Base-by-base conservation (phyloP, 208 protist species). In the Histomonas meleagridis region DNA sequence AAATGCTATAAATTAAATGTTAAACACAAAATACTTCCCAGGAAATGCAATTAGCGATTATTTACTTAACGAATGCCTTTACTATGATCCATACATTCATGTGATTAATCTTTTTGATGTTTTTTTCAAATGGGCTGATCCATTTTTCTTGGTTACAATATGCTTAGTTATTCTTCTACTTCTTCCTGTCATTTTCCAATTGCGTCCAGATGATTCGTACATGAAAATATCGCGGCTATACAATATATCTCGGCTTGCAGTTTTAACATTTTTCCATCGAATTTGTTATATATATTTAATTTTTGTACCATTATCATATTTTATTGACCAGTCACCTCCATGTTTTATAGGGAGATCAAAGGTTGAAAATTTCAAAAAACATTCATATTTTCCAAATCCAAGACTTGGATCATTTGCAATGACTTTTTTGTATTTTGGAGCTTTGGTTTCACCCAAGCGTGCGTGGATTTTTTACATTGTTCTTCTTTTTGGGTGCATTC, bases 231-330 rank as follows among this genome's bases (percentile, higher is more conserved):
- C 76, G 38, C 40, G 76, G 14, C 46, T 86, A 23, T 86, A 86
- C 18, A 86, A 86, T 28, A 28, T 86, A 55, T 86, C 76, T 38
- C 0, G 76, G 23, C 76, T 86, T 86, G 51, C 76, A 55, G 55
- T 86, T 46, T 55, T 86, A 55, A 86, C 76, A 38, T 86, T 86
- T 5, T 86, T 86, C 26, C 76, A 86, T 35, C 3, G 76, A 55
- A 86, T 86, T 49, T 7, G 51, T 55, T 86, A 86, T n/a, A 86
- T 86, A 38, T 86, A 43, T 35, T 7, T 86, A 14, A 38, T 86
- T 12, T 51, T 86, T 9, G n/a, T 32, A 2, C 76, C 76, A 32
- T 7, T 86, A 2, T 14, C 23, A 2, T 86, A 43, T 26, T n/a
- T 86, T 26, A 51, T 86, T 49, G 2, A 16, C 1, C 43, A 86